Evolutionary conservation across 140 eudicot genomes (phyloP), one percentile per base, ranked within the genome.

Genomic region (Erigeron philadelphicus): DNA sequence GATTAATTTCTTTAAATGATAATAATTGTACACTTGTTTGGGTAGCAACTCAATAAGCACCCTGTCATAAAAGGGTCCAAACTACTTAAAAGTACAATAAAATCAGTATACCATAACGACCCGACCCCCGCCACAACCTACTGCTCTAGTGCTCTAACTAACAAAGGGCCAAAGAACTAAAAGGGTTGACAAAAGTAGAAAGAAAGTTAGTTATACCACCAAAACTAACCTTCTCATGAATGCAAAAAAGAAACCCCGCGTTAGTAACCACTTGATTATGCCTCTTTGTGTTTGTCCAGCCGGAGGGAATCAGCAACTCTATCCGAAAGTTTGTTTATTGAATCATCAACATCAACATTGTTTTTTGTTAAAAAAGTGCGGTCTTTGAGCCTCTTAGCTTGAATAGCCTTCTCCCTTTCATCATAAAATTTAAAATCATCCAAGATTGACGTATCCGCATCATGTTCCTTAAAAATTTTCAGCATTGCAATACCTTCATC

Each of bases 351-450:
- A 41, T 74, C 70, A 18, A 76, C 72, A 18, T 66, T 18, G 55
- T 63, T 82, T 69, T 75, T 80, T 3, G 76, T 55, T 76, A 78
- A 55, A 61, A 70, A 73, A 59, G 72, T 64, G 45, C 59, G 84
- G 63, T 84, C 89, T 21, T 84, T 86, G 40, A 76, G 79, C 81
- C 81, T 87, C 81, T 78, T 87, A 58, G 87, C 90, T 54, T 82
- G 76, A 75, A 81, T 66, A 45, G 76, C 65, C 61, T 83, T 87
- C 84, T 90, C 97, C 23, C 91, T 73, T 76, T 85, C 95, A 66
- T 90, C 90, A 55, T 90, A 90, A 63, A 81, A 87, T 40, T 54
- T 43, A 75, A 90, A 90, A 77, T 87, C 97, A 62, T 90, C 97
- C 48, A 90, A 78, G 11, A 90, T 83, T 9, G 93, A 82, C 6